Conservation (phyloP, 768 basidiomycete genomes). For the Trametes villosa region DNA sequence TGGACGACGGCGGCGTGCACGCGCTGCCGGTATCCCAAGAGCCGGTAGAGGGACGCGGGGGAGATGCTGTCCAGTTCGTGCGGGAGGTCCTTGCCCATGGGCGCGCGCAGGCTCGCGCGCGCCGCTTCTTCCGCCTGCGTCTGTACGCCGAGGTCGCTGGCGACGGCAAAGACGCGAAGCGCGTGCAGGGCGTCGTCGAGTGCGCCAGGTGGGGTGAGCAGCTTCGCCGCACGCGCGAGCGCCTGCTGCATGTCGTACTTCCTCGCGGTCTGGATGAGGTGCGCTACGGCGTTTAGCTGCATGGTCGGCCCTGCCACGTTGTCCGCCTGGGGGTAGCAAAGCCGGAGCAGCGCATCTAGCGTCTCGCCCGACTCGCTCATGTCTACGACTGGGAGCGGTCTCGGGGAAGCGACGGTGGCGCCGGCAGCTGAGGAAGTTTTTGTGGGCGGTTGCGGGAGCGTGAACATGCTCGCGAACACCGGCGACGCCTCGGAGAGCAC, state of each 20-base stretch:
- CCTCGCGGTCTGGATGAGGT: conserved; percentile 53
- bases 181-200: neutral
- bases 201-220: neutral
- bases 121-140: neutral
- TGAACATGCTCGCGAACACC: conserved; percentile 59
- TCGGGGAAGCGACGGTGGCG: neutral
- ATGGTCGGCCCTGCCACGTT: too few relatives aligned
- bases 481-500: conserved; percentile 59
- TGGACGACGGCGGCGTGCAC: neutral
- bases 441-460: conserved; percentile 48
- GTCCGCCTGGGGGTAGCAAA: conserved; percentile 15
- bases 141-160: neutral
- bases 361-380: neutral
- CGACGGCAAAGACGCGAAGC: neutral
- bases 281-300: conserved; percentile 53
- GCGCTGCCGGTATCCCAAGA: neutral
- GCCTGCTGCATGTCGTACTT: conserved; percentile 55
- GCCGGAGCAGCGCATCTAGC: neutral
- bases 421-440: too few relatives aligned
- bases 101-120: neutral
- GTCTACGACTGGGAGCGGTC: neutral
- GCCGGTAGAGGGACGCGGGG: neutral
- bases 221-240: conserved; percentile 26
- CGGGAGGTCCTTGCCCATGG: neutral
- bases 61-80: neutral